These are phyloP conservation scores for Cryptosporidium meleagridis DNA, from an alignment of 169 alveolate species.

Conservation along the genomic window DNA sequence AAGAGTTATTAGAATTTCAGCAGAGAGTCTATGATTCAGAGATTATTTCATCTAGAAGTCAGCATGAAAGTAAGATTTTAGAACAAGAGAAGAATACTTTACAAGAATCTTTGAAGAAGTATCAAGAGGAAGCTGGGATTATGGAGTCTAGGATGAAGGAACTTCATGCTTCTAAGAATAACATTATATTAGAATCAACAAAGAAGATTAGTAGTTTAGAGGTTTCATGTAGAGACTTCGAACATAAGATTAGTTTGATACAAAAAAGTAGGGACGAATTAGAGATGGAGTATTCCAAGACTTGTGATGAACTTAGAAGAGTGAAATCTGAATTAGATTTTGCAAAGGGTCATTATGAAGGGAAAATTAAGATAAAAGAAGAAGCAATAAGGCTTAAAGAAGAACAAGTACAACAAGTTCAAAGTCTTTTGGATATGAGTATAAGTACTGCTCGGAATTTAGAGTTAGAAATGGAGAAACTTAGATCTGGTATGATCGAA, in stretches of 20 bases:
- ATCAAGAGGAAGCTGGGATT: conserved; percentile 9
- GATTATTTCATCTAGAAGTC: conserved; percentile 43
- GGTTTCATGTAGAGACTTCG: conserved; percentile 59
- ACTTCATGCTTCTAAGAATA: conserved; percentile 40
- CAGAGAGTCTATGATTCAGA: conserved; percentile 66
- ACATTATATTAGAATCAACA: conserved; percentile 41
- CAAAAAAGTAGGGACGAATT: conserved; percentile 70
- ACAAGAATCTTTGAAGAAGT: conserved; percentile 26
- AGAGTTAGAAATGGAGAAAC: conserved; percentile 35
- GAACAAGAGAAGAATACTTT: conserved; percentile 37
- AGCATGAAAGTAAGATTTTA: conserved; percentile 40
- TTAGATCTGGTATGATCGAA: not conserved
- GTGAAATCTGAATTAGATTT: conserved; percentile 67
- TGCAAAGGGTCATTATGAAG: conserved; percentile 70
- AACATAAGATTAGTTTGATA: conserved; percentile 29
- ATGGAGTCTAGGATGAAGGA: conserved; percentile 47
- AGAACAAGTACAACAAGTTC: conserved; percentile 55
- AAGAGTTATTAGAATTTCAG: conserved; percentile 47
- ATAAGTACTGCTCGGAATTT: conserved; percentile 50
- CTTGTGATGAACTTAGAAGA: conserved; percentile 61
- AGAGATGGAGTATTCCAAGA: conserved; percentile 40
- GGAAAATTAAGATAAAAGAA: conserved; percentile 59
- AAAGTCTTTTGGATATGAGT: conserved; percentile 61
- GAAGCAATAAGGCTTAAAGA: conserved; percentile 52
- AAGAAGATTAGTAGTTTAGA: conserved; percentile 46